phyloP scores from a whole-genome alignment of 345 rosid species.

The Gossypium raimondii region DNA sequence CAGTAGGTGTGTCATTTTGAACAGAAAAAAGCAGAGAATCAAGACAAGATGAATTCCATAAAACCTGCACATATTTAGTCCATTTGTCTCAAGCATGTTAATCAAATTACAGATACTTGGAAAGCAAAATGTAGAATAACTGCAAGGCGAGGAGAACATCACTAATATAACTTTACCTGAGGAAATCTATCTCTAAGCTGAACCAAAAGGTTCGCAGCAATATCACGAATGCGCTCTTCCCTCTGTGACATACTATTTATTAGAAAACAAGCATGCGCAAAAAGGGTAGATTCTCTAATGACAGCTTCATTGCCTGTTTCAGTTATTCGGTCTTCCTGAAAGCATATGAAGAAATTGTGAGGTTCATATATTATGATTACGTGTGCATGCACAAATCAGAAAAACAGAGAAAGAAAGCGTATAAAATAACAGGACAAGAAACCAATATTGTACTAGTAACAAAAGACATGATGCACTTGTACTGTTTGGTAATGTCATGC shows the following conservation, averaged over 20 bases:
- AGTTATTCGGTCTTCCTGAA: constrained; percentile 86
- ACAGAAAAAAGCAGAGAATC: constrained; percentile 83
- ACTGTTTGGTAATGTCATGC: not conserved
- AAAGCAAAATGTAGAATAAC: constrained; percentile 3
- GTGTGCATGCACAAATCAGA: constrained; percentile 1
- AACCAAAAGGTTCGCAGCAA: constrained; percentile 74
- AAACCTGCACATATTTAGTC: constrained; percentile 53
- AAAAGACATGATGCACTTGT: not conserved
- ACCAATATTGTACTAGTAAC: constrained; percentile 5
- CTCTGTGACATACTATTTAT: constrained; percentile 93
- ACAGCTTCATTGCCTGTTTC: constrained; percentile 78
- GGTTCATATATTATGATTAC: constrained; percentile 13
- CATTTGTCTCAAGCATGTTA: constrained; percentile 12
- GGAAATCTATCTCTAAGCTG: constrained; percentile 96
- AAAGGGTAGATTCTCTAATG: constrained; percentile 74
- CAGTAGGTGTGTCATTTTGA: constrained; percentile 55
- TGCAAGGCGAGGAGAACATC: not conserved
- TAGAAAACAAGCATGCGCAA: constrained; percentile 85
- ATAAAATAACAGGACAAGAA: not conserved
- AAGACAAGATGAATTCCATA: constrained; percentile 95
- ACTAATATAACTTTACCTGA: constrained; percentile 52
- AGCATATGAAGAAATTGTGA: constrained; percentile 26
- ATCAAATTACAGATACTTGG: constrained; percentile 17
- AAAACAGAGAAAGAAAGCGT: constrained; percentile 12
- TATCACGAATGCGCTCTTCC: constrained; percentile 86